phyloP scores from a whole-genome alignment of 208 protist genomes.

The Leishmania tarentolae region DNA sequence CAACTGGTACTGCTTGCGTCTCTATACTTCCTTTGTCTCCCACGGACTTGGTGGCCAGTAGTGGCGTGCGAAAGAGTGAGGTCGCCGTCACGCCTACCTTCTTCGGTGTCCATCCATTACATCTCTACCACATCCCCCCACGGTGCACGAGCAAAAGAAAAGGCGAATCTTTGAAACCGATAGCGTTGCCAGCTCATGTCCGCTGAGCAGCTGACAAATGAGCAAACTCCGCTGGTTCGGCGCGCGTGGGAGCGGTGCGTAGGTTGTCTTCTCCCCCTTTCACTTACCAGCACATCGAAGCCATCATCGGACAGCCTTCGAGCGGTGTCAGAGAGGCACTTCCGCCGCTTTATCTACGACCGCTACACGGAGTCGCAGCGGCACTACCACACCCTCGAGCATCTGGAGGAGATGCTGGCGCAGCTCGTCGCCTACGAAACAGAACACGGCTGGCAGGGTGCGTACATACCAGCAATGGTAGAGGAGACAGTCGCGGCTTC shows the following conservation, averaged over 20 bases:
- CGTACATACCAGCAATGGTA: conserved; percentile 15
- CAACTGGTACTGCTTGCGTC: background rate
- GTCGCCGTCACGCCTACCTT: background rate
- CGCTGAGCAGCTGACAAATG: background rate
- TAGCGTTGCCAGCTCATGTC: background rate
- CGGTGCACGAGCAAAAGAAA: background rate
- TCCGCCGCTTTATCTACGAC: conserved; percentile 16
- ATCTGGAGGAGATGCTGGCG: conserved; percentile 63
- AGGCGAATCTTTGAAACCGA: background rate
- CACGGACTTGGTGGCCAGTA: background rate
- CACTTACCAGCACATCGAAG: background rate
- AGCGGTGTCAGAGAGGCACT: conserved; percentile 1
- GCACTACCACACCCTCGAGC: conserved; percentile 73
- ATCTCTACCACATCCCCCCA: background rate
- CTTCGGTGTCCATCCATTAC: background rate
- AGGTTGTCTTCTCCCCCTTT: conserved; percentile 23
- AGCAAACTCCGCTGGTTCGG: conserved; percentile 15
- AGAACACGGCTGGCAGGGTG: conserved; percentile 19
- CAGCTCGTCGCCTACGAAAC: conserved; percentile 29
- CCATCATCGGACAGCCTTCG: background rate
- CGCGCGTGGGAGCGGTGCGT: conserved; percentile 33
- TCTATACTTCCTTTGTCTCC: background rate
- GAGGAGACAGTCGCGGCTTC: background rate
- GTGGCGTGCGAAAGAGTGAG: background rate
- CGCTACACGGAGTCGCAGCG: conserved; percentile 71